phyloP scores from a whole-genome alignment of 2,329 filamentous ascomycete genomes.

The Penicillium palitans region DNA sequence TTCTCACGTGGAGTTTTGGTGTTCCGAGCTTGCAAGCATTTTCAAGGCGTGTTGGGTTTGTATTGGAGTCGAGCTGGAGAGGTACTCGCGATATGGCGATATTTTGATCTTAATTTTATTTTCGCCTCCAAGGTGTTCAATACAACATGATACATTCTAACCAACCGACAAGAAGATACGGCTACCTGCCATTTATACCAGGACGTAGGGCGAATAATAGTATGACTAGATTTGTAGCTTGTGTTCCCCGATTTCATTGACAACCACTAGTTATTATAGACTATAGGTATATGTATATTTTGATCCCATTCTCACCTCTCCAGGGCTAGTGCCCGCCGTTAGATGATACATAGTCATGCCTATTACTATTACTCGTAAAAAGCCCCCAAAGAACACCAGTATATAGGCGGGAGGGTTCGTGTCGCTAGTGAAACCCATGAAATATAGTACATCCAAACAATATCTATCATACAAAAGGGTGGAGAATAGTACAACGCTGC shows the following conservation, averaged over 20 bases:
- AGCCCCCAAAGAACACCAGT: neutral
- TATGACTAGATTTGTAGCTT: neutral
- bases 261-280: neutral
- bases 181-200: neutral
- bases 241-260: neutral
- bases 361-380: neutral
- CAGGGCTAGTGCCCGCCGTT: too few relatives aligned
- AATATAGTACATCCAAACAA: constrained; percentile 28
- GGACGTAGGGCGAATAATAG: neutral
- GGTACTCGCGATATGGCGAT: constrained; percentile 19
- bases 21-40: constrained; percentile 15
- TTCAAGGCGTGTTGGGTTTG: constrained; percentile 15
- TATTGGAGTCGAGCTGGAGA: constrained; percentile 14
- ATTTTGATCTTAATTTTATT: constrained; percentile 22
- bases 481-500: constrained; percentile 6
- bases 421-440: constrained; percentile 13
- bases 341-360: neutral
- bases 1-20: constrained; percentile 20
- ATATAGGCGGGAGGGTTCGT: neutral
- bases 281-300: neutral
- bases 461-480: constrained; percentile 22
- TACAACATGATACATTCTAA: neutral
- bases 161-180: neutral
- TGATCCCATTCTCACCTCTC: neutral
- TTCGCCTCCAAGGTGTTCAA: constrained; percentile 11